Evolutionary conservation across 1,139 yeast genomes (phyloP).

Genomic region (Hyphopichia fennica): DNA sequence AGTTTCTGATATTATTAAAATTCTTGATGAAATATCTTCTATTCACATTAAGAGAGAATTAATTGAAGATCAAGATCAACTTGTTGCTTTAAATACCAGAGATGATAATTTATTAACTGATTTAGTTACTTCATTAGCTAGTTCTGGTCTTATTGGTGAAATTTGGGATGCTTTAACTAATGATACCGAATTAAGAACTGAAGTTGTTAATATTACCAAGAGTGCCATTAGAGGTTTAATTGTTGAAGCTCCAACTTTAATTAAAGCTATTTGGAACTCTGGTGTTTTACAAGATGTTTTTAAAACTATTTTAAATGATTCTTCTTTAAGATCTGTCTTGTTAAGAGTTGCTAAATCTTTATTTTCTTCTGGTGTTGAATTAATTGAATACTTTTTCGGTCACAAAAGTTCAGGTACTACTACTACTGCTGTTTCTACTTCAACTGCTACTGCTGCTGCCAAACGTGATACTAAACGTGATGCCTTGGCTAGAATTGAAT

Average conservation of each 20-base stretch:
- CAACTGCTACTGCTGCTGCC: constrained; percentile 17
- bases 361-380: constrained; percentile 32
- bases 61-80: constrained; percentile 26
- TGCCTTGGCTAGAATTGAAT: constrained; percentile 7
- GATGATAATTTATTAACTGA: constrained; percentile 38
- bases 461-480: constrained; percentile 9
- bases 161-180: constrained; percentile 39
- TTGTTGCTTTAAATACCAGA: constrained; percentile 34
- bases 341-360: constrained; percentile 36
- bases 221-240: constrained; percentile 35
- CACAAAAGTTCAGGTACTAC: constrained; percentile 15
- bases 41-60: constrained; percentile 38
- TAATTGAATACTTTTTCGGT: constrained; percentile 20
- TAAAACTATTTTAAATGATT: constrained; percentile 33
- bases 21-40: constrained; percentile 34
- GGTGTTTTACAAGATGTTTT: constrained; percentile 41
- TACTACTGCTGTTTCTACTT: constrained; percentile 18
- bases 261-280: constrained; percentile 45
- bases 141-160: constrained; percentile 41
- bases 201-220: constrained; percentile 30
- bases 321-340: constrained; percentile 35
- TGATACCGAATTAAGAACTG: constrained; percentile 26
- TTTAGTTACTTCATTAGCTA: constrained; percentile 38
- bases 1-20: constrained; percentile 31
- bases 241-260: constrained; percentile 45